Evolutionary conservation across 768 basidiomycete species (phyloP).

Genomic region (Piloderma croceum): DNA sequence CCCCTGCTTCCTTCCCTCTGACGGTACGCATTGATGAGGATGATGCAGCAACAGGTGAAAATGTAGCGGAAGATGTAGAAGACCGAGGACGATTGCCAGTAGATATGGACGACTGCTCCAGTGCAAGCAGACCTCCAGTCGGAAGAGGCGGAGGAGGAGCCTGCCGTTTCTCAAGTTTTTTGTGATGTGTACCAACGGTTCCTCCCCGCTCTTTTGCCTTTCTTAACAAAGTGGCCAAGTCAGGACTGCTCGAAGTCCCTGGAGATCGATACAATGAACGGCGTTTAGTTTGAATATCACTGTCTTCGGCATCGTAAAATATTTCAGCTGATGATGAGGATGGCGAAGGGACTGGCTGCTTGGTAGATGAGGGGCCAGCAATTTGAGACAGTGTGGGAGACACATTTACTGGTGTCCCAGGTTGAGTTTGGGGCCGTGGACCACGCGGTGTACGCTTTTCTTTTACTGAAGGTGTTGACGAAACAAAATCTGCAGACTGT

Average conservation of each 20-base stretch:
- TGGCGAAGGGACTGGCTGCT: conserved; percentile 31
- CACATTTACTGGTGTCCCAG: conserved; percentile 55
- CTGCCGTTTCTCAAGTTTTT: conserved; percentile 29
- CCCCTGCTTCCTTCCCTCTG: too few relatives aligned
- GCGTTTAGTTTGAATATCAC: conserved; percentile 66
- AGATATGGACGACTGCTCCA: conserved; percentile 23
- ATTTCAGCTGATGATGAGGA: conserved; percentile 55
- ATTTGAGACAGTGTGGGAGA: conserved; percentile 63
- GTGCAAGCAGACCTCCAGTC: conserved; percentile 13
- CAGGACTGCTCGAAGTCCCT: conserved; percentile 88
- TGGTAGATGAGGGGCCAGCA: conserved; percentile 28
- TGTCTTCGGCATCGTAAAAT: conserved; percentile 60
- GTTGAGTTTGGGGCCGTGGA: too few relatives aligned
- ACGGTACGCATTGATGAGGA: too few relatives aligned
- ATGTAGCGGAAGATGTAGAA: conserved; percentile 34
- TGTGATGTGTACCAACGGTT: conserved; percentile 28
- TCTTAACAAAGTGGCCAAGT: conserved; percentile 79
- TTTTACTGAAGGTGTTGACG: conserved; percentile 34
- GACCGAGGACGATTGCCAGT: conserved; percentile 35
- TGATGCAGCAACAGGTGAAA: too few relatives aligned
- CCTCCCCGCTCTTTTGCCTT: conserved; percentile 74
- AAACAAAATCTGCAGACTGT: conserved; percentile 34
- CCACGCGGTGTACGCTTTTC: conserved; percentile 32
- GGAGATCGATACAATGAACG: conserved; percentile 83
- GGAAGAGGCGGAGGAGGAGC: conserved; percentile 45